Evolutionary conservation across 2,329 filamentous ascomycete species (phyloP).

Genomic region (Rosellinia necatrix): DNA sequence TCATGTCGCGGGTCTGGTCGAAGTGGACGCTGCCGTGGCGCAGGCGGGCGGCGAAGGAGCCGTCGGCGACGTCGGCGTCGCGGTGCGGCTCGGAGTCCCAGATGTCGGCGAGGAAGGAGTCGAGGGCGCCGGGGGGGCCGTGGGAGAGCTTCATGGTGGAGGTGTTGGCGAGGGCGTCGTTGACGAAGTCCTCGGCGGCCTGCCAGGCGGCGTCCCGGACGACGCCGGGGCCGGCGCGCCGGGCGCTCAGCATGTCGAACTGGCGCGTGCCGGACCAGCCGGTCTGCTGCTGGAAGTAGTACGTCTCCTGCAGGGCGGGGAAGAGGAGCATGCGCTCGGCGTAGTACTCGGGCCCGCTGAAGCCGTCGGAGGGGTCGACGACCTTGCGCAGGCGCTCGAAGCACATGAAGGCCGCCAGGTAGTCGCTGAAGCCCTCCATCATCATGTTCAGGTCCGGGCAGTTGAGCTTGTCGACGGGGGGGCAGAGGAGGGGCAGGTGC

Average conservation of each 20-base stretch:
- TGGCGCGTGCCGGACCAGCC: conserved; percentile 40
- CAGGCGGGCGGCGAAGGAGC: conserved; percentile 40
- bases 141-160: conserved; percentile 44
- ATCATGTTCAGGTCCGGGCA: conserved; percentile 30
- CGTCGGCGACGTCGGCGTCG: conserved; percentile 38
- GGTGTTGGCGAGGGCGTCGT: conserved; percentile 40
- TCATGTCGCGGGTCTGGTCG: conserved; percentile 36
- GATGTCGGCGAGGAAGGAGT: conserved; percentile 39
- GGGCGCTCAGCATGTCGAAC: conserved; percentile 40
- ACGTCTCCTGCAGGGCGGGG: conserved; percentile 39
- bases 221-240: conserved; percentile 32
- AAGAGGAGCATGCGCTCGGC: conserved; percentile 40
- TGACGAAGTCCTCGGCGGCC: conserved; percentile 37
- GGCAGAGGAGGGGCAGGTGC: conserved; percentile 36
- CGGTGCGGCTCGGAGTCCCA: conserved; percentile 42
- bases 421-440: conserved; percentile 39
- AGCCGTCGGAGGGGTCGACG: conserved; percentile 41
- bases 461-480: conserved; percentile 33
- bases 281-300: conserved; percentile 39
- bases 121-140: conserved; percentile 35
- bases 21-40: conserved; percentile 39
- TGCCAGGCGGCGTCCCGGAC: conserved; percentile 37
- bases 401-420: conserved; percentile 39
- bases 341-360: conserved; percentile 43
- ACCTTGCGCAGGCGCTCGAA: conserved; percentile 43